Percentiles rank a stretch among this genome's conserved stretches.
Evolutionary conservation across 2,329 filamentous ascomycete genomes (phyloP).

Genomic region (Chrysoporthe austroafricana): DNA sequence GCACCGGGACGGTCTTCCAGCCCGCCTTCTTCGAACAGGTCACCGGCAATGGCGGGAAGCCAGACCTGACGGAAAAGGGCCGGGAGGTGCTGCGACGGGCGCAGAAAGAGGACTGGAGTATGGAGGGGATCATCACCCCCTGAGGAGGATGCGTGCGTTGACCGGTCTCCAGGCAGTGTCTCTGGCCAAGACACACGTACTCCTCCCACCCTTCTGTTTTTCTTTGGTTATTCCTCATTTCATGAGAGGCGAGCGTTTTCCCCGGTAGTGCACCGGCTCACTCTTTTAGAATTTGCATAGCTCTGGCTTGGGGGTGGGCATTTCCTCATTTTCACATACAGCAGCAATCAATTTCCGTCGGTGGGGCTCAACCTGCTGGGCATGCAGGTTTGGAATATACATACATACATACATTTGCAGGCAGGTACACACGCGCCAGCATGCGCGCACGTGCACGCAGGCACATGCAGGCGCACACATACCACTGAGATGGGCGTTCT

Average conservation of each 20-base stretch:
- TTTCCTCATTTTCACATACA: conserved; percentile 14
- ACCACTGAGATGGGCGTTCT: conserved; percentile 9
- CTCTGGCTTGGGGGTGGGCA: conserved; percentile 19
- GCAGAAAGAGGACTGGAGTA: conserved; percentile 57
- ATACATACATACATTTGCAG: neutral
- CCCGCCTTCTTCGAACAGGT: conserved; percentile 83
- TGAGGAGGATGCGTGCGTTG: neutral
- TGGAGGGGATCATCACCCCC: conserved; percentile 46
- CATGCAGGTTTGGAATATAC: neutral
- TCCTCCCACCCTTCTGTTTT: neutral
- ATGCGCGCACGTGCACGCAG: neutral
- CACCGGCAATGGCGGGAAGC: conserved; percentile 59
- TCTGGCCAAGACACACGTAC: neutral
- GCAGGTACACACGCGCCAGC: neutral
- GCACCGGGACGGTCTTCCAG: conserved; percentile 70
- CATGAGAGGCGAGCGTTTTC: conserved; percentile 1
- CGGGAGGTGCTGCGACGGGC: conserved; percentile 54
- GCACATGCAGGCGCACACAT: conserved; percentile 6
- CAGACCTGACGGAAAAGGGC: conserved; percentile 59
- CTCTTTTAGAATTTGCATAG: conserved; percentile 23
- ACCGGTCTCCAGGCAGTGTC: neutral
- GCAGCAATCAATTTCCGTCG: conserved; percentile 6
- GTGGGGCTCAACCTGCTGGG: neutral
- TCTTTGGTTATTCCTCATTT: conserved; percentile 10
- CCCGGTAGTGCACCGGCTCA: conserved; percentile 14